These are phyloP conservation scores for Cryptosporidium ryanae DNA, from an alignment of 169 alveolate species.

Conservation along the genomic window DNA sequence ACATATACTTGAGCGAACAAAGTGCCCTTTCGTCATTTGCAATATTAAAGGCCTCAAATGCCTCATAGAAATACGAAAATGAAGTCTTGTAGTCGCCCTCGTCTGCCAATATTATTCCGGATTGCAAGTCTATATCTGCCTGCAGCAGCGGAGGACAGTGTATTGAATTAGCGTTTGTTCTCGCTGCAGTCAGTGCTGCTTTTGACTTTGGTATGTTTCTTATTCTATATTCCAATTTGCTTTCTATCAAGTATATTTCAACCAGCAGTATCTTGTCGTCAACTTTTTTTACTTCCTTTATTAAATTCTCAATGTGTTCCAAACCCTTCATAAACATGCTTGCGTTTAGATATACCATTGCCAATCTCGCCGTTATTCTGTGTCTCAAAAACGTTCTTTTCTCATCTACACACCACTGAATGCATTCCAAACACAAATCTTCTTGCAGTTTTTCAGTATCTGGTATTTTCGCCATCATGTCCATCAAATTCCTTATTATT, in stretches of 20 bases:
- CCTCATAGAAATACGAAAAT: conserved; percentile 96
- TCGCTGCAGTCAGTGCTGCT: conserved; percentile 94
- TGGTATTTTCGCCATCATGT: conserved; percentile 80
- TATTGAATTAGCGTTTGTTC: conserved; percentile 92
- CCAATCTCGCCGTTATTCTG: conserved; percentile 91
- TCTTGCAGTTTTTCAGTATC: conserved; percentile 81
- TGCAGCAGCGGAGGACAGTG: conserved; percentile 94
- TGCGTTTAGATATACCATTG: conserved; percentile 86
- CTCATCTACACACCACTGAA: conserved; percentile 93
- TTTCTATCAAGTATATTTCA: conserved; percentile 91
- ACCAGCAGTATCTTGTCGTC: conserved; percentile 94
- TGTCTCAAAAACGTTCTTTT: conserved; percentile 93
- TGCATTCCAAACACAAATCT: conserved; percentile 89
- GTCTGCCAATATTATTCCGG: conserved; percentile 84
- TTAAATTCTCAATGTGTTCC: conserved; percentile 85
- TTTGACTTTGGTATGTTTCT: conserved; percentile 92
- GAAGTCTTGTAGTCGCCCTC: conserved; percentile 92
- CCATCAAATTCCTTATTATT: conserved; percentile 78
- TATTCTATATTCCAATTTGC: conserved; percentile 90
- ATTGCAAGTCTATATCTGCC: conserved; percentile 95
- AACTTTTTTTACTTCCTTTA: conserved; percentile 90
- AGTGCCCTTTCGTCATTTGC: conserved; percentile 86
- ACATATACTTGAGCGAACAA: conserved; percentile 89
- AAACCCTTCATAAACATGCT: conserved; percentile 88
- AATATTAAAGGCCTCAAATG: conserved; percentile 94